phyloP scores from a whole-genome alignment of 2,329 filamentous ascomycete genomes.

The Mariannaea elegans region DNA sequence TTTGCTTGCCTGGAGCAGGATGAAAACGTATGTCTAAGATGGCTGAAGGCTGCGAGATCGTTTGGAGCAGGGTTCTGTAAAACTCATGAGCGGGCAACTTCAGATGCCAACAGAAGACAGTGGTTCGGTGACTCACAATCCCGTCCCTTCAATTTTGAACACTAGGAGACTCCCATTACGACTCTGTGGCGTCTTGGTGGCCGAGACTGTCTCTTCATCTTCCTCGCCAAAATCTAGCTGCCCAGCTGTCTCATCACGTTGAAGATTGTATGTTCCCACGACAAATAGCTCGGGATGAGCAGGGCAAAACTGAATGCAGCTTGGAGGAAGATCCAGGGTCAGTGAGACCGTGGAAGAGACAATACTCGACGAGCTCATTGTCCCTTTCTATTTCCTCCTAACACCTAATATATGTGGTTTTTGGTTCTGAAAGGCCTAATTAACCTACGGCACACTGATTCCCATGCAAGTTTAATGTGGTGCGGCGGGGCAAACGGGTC shows the following conservation, averaged over 20 bases:
- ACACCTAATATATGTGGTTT: background rate
- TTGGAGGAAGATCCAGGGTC: slow-evolving; percentile 73
- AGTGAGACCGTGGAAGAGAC: slow-evolving; percentile 58
- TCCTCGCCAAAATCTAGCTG: slow-evolving; percentile 30
- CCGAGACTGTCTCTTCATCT: slow-evolving; percentile 35
- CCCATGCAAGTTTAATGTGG: slow-evolving; percentile 19
- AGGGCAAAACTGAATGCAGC: slow-evolving; percentile 80
- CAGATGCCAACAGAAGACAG: background rate
- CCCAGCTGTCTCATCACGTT: slow-evolving; percentile 53
- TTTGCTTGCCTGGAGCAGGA: slow-evolving; percentile 51
- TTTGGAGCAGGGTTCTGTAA: slow-evolving; percentile 66
- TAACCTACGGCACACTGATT: no score
- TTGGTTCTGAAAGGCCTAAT: no score
- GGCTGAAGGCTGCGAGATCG: slow-evolving; percentile 71
- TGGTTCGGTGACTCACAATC: slow-evolving; percentile 60
- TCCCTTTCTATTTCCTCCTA: background rate
- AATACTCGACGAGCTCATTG: slow-evolving; percentile 34
- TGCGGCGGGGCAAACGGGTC: slow-evolving; percentile 33
- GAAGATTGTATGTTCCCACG: slow-evolving; percentile 85
- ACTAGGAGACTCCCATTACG: slow-evolving; percentile 80
- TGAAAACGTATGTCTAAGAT: slow-evolving; percentile 89
- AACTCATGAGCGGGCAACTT: slow-evolving; percentile 19
- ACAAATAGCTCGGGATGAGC: slow-evolving; percentile 71
- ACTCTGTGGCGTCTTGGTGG: slow-evolving; percentile 59
- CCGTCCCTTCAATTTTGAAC: slow-evolving; percentile 62